Base-by-base conservation (phyloP, 1,284 basidiomycete species). In the Cerrena zonata region DNA sequence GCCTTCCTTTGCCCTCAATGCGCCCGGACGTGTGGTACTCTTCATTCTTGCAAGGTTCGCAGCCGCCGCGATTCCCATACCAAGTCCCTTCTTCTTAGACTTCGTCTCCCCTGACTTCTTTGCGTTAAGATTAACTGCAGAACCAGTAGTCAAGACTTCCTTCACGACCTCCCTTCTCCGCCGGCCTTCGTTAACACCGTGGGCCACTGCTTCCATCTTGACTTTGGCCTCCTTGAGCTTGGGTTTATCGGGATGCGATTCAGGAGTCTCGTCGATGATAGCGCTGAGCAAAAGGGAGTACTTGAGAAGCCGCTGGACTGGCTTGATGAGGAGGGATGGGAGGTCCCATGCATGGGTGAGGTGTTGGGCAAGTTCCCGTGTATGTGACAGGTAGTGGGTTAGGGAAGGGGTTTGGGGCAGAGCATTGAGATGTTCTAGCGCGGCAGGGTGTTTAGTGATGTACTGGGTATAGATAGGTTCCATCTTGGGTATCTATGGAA, bases 261-360 rank as follows among this genome's bases (percentile, higher is more conserved):
- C 79, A 1, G 86, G 82, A 0, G 94, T 96, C 61, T 84, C 84
- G 36, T 86, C 80, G 45, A 89, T 77, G 51, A 97, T 85, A 46
- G 91, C 84, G 18, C 72, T 71, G 36, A 97, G 82, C 18, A 97
- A 79, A 11, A 96, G 77, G 0, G 94, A 87, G 64, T 97, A 97
- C 66, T 95, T 96, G 58, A 93, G 80, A 44, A 94, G 76, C n/a
- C 91, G 81, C 62, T 94, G 92, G 5, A 95, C 88, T 26, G 92
- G 92, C 67, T 71, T 90, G 67, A 93, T 96, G 53, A 96, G 82
- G 53, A 96, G 79, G 1, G 92, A 95, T 5, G 89, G 79, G 41
- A 97, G 80, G 66, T 97, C 94, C 94, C 94, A 97, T 1, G 93
- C 91, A 61, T 93, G 89, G 0, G 92, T 89, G 42, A 86, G 77